Conservation (phyloP, 352 stramenopile species). For the Globisporangium abappressorium region DNA sequence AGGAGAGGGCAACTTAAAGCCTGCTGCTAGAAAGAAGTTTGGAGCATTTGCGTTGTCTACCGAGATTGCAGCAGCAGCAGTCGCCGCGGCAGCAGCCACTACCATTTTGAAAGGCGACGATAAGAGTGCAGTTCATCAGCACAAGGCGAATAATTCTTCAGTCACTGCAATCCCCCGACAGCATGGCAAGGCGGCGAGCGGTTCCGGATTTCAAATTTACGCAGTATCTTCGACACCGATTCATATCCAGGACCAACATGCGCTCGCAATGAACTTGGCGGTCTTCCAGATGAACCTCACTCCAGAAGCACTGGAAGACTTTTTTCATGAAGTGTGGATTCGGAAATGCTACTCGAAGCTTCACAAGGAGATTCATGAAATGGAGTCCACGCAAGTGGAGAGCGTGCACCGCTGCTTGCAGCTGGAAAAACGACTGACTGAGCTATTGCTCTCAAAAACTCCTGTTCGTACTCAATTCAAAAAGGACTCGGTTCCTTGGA, state of each 20-base stretch:
- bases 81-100: background rate
- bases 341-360: slow-evolving; percentile 13
- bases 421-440: background rate
- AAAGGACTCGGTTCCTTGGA: slow-evolving; percentile 1
- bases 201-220: slow-evolving; percentile 45
- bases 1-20: background rate
- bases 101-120: background rate
- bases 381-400: slow-evolving; percentile 13
- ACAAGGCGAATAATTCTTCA: background rate
- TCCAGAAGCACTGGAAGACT: slow-evolving; percentile 10
- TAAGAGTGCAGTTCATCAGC: background rate
- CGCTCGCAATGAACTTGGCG: slow-evolving; percentile 19
- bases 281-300: slow-evolving; percentile 23
- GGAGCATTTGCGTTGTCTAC: slow-evolving; percentile 10
- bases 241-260: slow-evolving; percentile 16
- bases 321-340: slow-evolving; percentile 28
- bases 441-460: background rate
- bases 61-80: slow-evolving; percentile 11
- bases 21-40: slow-evolving; percentile 8
- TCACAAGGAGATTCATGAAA: slow-evolving; percentile 17
- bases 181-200: background rate
- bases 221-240: slow-evolving; percentile 28
- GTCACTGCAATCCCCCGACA: background rate
- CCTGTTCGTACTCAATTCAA: background rate
- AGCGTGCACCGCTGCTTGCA: slow-evolving; percentile 5